Percentiles rank a stretch among this genome's conserved stretches.
Conservation (phyloP, 768 basidiomycete genomes). For the Inosperma sp. region DNA sequence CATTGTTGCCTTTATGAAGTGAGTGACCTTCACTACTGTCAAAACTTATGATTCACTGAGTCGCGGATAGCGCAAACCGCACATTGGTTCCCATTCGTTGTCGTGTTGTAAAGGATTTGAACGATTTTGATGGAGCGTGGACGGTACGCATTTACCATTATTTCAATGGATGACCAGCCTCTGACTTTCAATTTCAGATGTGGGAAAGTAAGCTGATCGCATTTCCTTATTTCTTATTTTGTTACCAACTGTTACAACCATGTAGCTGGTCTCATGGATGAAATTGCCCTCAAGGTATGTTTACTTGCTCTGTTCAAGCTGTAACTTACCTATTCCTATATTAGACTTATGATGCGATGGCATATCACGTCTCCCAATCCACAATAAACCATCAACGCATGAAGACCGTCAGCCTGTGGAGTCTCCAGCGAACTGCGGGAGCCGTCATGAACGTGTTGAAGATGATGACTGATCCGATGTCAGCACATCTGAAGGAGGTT, state of each 20-base stretch:
- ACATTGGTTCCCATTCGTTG: slow-evolving; percentile 95
- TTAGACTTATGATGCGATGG: slow-evolving; percentile 86
- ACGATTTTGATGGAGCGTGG: slow-evolving; percentile 95
- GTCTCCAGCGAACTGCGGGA: slow-evolving; percentile 87
- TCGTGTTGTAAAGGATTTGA: slow-evolving; percentile 74
- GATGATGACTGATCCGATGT: slow-evolving; percentile 69
- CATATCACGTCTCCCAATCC: slow-evolving; percentile 88
- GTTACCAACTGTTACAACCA: slow-evolving; percentile 7
- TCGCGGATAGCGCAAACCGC: slow-evolving; percentile 68
- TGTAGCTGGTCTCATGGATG: slow-evolving; percentile 88
- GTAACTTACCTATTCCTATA: slow-evolving; percentile 10
- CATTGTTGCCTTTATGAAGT: slow-evolving; percentile 99
- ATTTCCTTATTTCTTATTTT: not conserved
- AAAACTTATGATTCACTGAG: slow-evolving; percentile 2
- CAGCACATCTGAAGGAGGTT: slow-evolving; percentile 41
- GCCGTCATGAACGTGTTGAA: slow-evolving; percentile 78
- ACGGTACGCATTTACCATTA: slow-evolving; percentile 55
- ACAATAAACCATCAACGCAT: slow-evolving; percentile 83
- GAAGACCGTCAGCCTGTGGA: slow-evolving; percentile 91
- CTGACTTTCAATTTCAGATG: slow-evolving; percentile 47
- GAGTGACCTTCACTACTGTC: slow-evolving; percentile 25
- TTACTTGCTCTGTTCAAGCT: not conserved
- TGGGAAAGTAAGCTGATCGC: slow-evolving; percentile 72
- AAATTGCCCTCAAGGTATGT: slow-evolving; percentile 76
- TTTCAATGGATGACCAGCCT: slow-evolving; percentile 6